Evolutionary conservation across 2,329 filamentous ascomycete genomes (phyloP), one percentile per base, ranked within the genome.

Genomic region (Sphaerulina vaccinii): DNA sequence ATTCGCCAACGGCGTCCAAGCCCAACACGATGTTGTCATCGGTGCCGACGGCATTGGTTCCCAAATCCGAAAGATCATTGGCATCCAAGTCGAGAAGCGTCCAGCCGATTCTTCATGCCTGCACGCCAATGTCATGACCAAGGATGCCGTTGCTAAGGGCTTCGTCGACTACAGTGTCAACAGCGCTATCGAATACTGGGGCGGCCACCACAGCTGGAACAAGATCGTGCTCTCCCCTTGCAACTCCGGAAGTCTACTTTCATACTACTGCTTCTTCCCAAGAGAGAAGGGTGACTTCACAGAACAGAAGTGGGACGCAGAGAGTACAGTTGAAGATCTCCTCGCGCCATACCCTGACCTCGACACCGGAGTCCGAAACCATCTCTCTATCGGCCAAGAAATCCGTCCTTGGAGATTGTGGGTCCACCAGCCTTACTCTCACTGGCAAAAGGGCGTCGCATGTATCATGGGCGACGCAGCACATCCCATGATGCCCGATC

Each of bases 211-310:
- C 49, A 82, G 80, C 62, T 59, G 53, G 41, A 80, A 86, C 68
- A 88, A 87, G 74, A 87, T 88, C 52, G 84, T 87, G 4, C 72
- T 87, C 1, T 86, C 83, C 0, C 83, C 84, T 4, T 87, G 85
- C 70, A 84, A 86, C 62, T 79, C 78, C 18, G 83, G 84, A 47
- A 79, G 79, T 54, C 70, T 86, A 2, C 73, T 86, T 2, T 85
- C 82, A 0, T 87, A 85, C 70, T 87, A 87, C 70, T 86, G 83
- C 70, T 86, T 86, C 73, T 86, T 85, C 68, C 79, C 83, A 0
- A 75, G 79, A 1, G 74, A 77, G 5, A 73, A 76, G 53, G 80
- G 81, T 5, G 82, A 87, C 63, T 86, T 82, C 63, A 73, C 75
- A 2, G 79, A 71, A 37, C 82, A 87, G 47, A 75, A 74, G 8